A percentile compares a stretch with the other conserved stretches of the same genome.
Evolutionary conservation across 371 early-diverging fungal genomes (phyloP).

Genomic region (Neoconidiobolus thromboides): DNA sequence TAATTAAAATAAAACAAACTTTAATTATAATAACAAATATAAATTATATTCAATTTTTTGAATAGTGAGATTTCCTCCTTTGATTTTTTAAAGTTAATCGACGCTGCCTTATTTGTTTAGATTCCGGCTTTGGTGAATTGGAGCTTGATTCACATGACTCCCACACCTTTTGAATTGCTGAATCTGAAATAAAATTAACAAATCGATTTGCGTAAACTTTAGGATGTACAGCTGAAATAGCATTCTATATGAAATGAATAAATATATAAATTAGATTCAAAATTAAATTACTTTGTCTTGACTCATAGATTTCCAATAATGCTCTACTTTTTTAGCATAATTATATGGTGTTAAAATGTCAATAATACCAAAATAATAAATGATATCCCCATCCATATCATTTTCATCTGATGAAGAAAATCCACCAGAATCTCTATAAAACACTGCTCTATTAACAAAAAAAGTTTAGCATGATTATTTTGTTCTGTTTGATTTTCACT

Average conservation of each 20-base stretch:
- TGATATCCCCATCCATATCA: constrained; percentile 34
- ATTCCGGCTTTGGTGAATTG: too few relatives aligned
- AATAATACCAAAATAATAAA: constrained; percentile 88
- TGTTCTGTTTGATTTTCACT: too few relatives aligned
- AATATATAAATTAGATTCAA: not conserved
- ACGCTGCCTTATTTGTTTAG: too few relatives aligned
- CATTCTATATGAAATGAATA: constrained; percentile 16
- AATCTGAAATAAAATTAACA: constrained; percentile 43
- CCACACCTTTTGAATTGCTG: too few relatives aligned
- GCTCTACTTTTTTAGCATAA: constrained; percentile 62
- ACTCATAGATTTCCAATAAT: constrained; percentile 58
- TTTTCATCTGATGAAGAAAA: constrained; percentile 51
- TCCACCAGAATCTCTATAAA: constrained; percentile 84
- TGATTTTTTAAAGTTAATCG: too few relatives aligned
- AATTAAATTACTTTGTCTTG: constrained; percentile 34
- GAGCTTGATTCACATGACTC: too few relatives aligned
- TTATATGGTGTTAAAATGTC: constrained; percentile 91
- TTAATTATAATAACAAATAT: too few relatives aligned
- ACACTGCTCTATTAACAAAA: constrained; percentile 44
- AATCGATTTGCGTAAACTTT: constrained; percentile 65
- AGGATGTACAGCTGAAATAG: constrained; percentile 79
- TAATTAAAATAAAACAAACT: too few relatives aligned
- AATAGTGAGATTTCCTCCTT: too few relatives aligned
- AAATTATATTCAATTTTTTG: too few relatives aligned
- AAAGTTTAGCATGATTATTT: not conserved